Base-by-base conservation (phyloP, 2,329 filamentous ascomycete genomes). In the Paraphaeosphaeria sporulosa region DNA sequence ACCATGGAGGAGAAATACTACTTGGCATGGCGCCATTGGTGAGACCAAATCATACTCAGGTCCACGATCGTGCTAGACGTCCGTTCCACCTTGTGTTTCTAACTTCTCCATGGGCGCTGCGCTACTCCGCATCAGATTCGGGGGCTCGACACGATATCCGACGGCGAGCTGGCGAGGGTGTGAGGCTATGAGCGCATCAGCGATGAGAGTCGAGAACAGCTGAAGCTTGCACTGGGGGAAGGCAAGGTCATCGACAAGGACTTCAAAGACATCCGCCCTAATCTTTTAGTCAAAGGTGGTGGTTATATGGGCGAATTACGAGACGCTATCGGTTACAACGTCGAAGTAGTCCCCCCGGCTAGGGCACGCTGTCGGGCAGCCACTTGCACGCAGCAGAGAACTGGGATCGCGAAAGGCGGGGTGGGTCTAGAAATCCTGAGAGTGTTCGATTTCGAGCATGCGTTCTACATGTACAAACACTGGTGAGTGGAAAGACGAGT, bases 1-100 rank as follows among this genome's bases (percentile, higher is more conserved):
- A 83, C 84, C 10, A 83, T 87, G 58, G 60, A 78, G 1, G 76
- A 79, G 2, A 83, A 87, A 71, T 86, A 85, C 49, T 84, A 83
- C 68, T 95, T 87, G 86, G 77, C 81, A 57, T 97, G 90, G 89
- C 90, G 90, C 73, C 94, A 97, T 77, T 97, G 93, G 94, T 95
- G 82, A 77, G 85, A 71, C 1, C 1, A 25, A 30, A 21, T 36
- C 10, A 13, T 19, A 19, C 32, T 21, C 36, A 17, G 7, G n/a
- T 9, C 30, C 27, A 30, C 2, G 21, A 7, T 8, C 8, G 27
- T 34, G 5, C 17, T 3, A n/a, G 6, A 8, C 9, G 4, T 9
- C 17, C 8, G 15, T 40, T 17, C 17, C 2, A 4, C 17, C 17
- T 17, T n/a, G 38, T n/a, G 38, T 7, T 21, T 12, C 27, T 58